These are phyloP conservation scores for Pyricularia pennisetigena DNA, from an alignment of 2,329 filamentous ascomycete species.

Conservation along the genomic window DNA sequence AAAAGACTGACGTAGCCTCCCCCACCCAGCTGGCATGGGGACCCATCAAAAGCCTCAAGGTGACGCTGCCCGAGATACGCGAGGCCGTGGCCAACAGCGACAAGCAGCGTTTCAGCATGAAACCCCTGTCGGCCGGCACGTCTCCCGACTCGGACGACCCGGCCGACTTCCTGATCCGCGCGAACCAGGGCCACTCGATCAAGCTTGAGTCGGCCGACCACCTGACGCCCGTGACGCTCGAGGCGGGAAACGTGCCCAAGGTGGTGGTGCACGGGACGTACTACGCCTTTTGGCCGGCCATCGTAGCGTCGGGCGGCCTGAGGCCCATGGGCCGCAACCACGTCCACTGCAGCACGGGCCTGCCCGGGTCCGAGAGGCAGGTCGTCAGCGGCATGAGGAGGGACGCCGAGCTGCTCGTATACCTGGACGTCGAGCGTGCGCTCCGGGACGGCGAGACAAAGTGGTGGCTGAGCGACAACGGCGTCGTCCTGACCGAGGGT, in stretches of 20 bases:
- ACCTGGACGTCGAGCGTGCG: slow-evolving; percentile 61
- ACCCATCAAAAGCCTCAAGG: slow-evolving; percentile 56
- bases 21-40: slow-evolving; percentile 37
- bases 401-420: slow-evolving; percentile 69
- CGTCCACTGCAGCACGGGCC: slow-evolving; percentile 76
- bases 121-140: slow-evolving; percentile 27
- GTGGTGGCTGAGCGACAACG: slow-evolving; percentile 76
- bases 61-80: slow-evolving; percentile 67
- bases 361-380: slow-evolving; percentile 33
- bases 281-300: slow-evolving; percentile 66
- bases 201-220: slow-evolving; percentile 61
- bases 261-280: slow-evolving; percentile 83
- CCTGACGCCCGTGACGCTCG: slow-evolving; percentile 56
- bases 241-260: slow-evolving; percentile 47
- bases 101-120: slow-evolving; percentile 84
- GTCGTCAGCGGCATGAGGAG: slow-evolving; percentile 75
- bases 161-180: slow-evolving; percentile 74
- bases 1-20: background rate
- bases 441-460: slow-evolving; percentile 48
- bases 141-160: slow-evolving; percentile 33
- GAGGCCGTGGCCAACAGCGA: slow-evolving; percentile 63
- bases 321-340: slow-evolving; percentile 77
- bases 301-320: slow-evolving; percentile 68
- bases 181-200: slow-evolving; percentile 91
- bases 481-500: slow-evolving; percentile 58